These are phyloP conservation scores for Colletotrichum caudatum DNA, from an alignment of 2,329 filamentous ascomycete genomes.

Conservation along the genomic window DNA sequence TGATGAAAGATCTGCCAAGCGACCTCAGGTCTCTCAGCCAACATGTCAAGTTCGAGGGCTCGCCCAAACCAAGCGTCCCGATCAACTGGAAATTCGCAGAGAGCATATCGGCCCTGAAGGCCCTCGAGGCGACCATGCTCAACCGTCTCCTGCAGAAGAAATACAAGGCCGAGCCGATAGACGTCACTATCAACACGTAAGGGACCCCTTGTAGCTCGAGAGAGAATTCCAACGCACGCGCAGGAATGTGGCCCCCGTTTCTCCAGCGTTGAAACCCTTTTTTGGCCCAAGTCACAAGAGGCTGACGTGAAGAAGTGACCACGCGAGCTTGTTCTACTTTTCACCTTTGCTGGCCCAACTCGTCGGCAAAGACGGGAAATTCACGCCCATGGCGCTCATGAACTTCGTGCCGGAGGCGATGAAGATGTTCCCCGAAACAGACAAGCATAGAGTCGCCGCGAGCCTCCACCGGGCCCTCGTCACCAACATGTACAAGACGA, in stretches of 20 bases:
- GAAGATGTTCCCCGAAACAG: constrained; percentile 35
- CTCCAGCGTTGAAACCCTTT: neutral
- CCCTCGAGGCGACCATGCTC: constrained; percentile 60
- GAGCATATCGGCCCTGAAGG: constrained; percentile 63
- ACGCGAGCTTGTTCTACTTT: constrained; percentile 38
- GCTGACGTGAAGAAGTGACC: constrained; percentile 35
- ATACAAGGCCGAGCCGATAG: constrained; percentile 54
- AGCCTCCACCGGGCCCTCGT: constrained; percentile 30
- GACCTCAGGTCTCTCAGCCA: constrained; percentile 31
- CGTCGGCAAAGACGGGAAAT: constrained; percentile 29
- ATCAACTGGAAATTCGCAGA: constrained; percentile 70
- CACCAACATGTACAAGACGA: constrained; percentile 47
- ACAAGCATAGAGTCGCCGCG: constrained; percentile 25
- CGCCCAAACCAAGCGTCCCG: constrained; percentile 58
- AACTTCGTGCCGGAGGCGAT: constrained; percentile 29
- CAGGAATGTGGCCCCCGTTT: neutral
- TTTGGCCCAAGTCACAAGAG: neutral
- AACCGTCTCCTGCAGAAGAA: constrained; percentile 59
- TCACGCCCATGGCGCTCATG: constrained; percentile 33
- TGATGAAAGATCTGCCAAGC: constrained; percentile 25
- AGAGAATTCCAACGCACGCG: neutral
- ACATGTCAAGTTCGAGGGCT: constrained; percentile 57
- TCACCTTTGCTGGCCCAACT: constrained; percentile 30
- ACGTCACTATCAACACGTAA: constrained; percentile 61
- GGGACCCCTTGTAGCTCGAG: neutral